These are phyloP conservation scores for Buddleja alternifolia DNA, from an alignment of 257 asterid species.

Conservation along the genomic window DNA sequence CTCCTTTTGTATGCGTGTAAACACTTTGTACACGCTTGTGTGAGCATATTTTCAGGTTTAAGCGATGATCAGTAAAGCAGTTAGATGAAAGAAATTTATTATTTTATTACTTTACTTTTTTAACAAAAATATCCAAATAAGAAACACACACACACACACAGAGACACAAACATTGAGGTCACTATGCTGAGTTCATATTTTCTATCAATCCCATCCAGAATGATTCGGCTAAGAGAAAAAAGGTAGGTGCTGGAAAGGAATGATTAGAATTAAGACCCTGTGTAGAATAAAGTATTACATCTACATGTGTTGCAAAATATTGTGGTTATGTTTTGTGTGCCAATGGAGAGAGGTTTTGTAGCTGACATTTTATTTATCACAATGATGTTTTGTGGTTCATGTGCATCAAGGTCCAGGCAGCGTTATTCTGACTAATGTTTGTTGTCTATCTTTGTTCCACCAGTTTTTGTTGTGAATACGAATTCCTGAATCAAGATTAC, in stretches of 20 bases:
- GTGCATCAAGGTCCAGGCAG: not conserved
- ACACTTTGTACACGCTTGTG: not conserved
- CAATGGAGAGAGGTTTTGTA: not conserved
- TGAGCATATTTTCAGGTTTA: not conserved
- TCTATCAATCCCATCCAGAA: not conserved
- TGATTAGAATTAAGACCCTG: not conserved
- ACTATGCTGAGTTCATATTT: conserved; percentile 1
- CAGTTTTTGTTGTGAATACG: conserved; percentile 11
- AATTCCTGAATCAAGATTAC: conserved; percentile 18
- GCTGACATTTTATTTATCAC: not conserved
- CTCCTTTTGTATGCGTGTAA: not conserved
- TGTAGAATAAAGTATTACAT: not conserved
- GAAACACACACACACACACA: not conserved
- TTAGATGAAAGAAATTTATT: not conserved
- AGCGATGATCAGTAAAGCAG: conserved; percentile 1
- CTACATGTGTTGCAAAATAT: not conserved
- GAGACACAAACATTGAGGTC: not conserved
- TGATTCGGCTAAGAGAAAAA: conserved; percentile 6
- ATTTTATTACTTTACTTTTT: not conserved
- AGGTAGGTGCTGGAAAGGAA: not conserved
- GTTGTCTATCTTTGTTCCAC: not conserved
- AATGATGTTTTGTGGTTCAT: not conserved
- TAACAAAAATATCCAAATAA: not conserved
- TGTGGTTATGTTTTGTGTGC: not conserved
- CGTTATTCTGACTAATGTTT: not conserved